A percentile compares a stretch with the other conserved stretches of the same genome.
phyloP scores from a whole-genome alignment of 2,329 filamentous ascomycete genomes.

The Fusarium decemcellulare region DNA sequence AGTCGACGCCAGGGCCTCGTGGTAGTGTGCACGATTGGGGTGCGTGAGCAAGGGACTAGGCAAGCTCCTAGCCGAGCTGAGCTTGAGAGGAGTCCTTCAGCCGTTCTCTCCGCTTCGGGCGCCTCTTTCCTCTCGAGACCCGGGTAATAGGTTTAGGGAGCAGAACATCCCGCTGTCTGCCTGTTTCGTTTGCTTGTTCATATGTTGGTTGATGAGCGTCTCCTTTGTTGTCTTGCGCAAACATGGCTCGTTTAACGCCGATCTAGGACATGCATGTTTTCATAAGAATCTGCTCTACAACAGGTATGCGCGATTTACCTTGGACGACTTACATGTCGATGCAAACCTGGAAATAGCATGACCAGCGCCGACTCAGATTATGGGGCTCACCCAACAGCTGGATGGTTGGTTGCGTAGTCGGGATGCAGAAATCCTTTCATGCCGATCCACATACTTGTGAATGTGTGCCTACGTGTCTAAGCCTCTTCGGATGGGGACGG shows the following conservation, averaged over 20 bases:
- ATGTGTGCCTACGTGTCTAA: conserved; percentile 6
- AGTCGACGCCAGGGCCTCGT: background rate
- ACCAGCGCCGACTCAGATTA: background rate
- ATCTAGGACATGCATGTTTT: conserved; percentile 6
- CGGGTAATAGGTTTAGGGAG: background rate
- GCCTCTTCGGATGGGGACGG: conserved; percentile 2
- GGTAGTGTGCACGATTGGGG: conserved; percentile 1
- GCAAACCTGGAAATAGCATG: conserved; percentile 1
- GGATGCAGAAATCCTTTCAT: conserved; percentile 18
- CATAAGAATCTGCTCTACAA: conserved; percentile 7
- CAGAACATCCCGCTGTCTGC: background rate
- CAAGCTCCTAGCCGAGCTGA: conserved; percentile 4
- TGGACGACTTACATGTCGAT: conserved; percentile 1
- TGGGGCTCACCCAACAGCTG: conserved; percentile 3
- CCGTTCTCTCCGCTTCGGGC: background rate
- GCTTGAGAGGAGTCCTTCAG: conserved; percentile 1
- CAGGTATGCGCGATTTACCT: conserved; percentile 14
- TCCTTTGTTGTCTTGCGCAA: background rate
- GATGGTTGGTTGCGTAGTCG: conserved; percentile 1
- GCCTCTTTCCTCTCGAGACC: background rate
- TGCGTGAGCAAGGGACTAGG: background rate
- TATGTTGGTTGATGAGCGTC: background rate
- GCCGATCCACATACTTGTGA: conserved; percentile 8
- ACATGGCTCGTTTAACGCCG: background rate
- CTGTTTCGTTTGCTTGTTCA: background rate